Evolutionary conservation across 352 stramenopile genomes (phyloP), one percentile per base, ranked within the genome.

Genomic region (Globisporangium perplexum): DNA sequence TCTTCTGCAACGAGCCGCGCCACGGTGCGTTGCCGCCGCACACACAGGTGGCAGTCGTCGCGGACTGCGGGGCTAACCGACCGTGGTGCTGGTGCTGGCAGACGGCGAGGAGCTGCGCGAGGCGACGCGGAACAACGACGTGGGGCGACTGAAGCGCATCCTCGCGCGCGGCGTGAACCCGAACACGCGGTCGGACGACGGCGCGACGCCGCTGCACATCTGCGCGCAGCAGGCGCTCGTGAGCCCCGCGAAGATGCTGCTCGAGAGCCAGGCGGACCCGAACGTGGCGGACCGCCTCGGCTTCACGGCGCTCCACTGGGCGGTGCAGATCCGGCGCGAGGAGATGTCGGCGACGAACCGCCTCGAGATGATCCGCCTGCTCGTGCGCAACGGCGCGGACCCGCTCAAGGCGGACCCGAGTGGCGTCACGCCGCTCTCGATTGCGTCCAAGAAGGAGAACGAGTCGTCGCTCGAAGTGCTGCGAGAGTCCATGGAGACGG

Each of bases 291-390:
- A 90, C 60, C 62, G 72, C 4, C 59, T 92, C 35, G 81, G 81
- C 4, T 90, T 92, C 43, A 87, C 81, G 12, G 81, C 83, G 10
- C 52, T 92, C 36, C 79, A 93, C 53, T 93, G 83, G 81, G 79
- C 83, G 11, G 83, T 93, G 5, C 81, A 92, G 53, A 71, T 92
- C 60, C 77, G 81, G 44, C 74, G 83, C 47, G 81, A 93, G 62
- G 83, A 92, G 66, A 54, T 77, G 15, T 90, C 75, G 17, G 36
- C 70, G 4, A 47, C 66, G 28, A 90, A 76, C 57, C 77, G 79
- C 0, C 64, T 93, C n/a, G 75, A 79, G 23, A 86, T 85, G 15
- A 86, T 92, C 48, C 71, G 77, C 8, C 58, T 89, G 55, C 50
- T 93, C 24, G 53, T 92, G 28, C 69, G 72, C 15, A 71, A 78